These are phyloP conservation scores for Solanum dulcamara DNA, from an alignment of 257 asterid genomes.

Conservation along the genomic window DNA sequence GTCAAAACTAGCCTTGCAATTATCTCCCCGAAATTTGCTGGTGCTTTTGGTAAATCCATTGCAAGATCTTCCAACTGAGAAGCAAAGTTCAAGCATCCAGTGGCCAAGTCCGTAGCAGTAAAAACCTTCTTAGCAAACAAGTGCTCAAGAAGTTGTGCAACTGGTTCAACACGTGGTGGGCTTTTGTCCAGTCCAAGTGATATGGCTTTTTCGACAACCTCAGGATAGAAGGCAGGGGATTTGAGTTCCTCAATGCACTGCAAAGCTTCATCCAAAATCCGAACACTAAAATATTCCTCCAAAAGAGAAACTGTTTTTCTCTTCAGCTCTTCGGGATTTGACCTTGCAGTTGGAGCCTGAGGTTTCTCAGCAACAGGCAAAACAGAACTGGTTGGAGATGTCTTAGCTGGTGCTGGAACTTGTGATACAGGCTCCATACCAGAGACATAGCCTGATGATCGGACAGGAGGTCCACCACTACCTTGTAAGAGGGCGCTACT, in stretches of 20 bases:
- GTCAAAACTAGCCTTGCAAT: constrained; percentile 49
- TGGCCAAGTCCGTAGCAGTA: constrained; percentile 24
- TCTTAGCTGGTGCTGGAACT: neutral
- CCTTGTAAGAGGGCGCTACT: constrained; percentile 80
- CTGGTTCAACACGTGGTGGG: constrained; percentile 55
- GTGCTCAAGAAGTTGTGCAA: constrained; percentile 46
- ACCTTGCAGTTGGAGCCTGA: constrained; percentile 18
- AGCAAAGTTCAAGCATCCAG: constrained; percentile 49
- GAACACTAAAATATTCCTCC: constrained; percentile 66
- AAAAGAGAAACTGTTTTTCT: constrained; percentile 50
- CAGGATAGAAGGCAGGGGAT: constrained; percentile 70
- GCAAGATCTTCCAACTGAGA: constrained; percentile 64
- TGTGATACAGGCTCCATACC: neutral
- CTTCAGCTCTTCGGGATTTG: constrained; percentile 42
- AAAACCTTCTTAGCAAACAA: constrained; percentile 46
- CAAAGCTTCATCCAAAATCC: constrained; percentile 69
- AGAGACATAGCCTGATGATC: constrained; percentile 1
- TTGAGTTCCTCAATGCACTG: constrained; percentile 73
- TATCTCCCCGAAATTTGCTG: constrained; percentile 72
- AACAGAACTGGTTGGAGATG: neutral
- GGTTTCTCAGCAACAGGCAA: constrained; percentile 3
- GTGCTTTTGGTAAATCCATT: constrained; percentile 87
- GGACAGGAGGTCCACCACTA: constrained; percentile 30
- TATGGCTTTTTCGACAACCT: constrained; percentile 71
- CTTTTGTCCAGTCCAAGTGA: constrained; percentile 67